Evolutionary conservation across 2,329 filamentous ascomycete species (phyloP), one percentile per base, ranked within the genome.

Genomic region (Alternaria burnsii): DNA sequence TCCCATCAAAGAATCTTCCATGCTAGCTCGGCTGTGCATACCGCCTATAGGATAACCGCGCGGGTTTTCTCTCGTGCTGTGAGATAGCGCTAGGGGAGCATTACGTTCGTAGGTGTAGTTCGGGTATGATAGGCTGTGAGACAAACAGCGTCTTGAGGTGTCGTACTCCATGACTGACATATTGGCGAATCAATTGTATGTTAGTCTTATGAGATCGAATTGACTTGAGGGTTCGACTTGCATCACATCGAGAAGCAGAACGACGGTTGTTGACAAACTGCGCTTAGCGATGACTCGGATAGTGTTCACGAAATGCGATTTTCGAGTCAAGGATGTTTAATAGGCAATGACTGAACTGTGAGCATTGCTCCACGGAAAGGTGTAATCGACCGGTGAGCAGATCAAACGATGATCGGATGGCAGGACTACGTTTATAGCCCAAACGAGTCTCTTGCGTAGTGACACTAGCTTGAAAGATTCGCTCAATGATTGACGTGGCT

Each of bases 1-100:
- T 16, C 82, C 80, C 41, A 72, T 58, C 18, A 77, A 73, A 18
- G 41, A 48, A 14, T 75, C 69, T 12, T 73, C 71, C 22, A 54
- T 34, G 26, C 46, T 52, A 48, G 43, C 24, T 41, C 64, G 55
- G 28, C 48, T 54, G 32, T 66, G 66, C 20, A 64, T 47, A 14
- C 65, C 58, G 14, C 60, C 66, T 22, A 76, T 26, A 14, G 68
- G 66, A 61, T 69, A 76, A 5, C 55, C 59, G 34, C 72, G 73
- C 24, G 71, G 67, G 42, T 73, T 71, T 5, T 56, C n/a, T 63
- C 74, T 70, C 28, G 55, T 40, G 12, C 42, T 57, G 12, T 73
- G 66, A n/a, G 71, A 50, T 22, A 67, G 50, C 6, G 65, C 41
- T 12, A 71, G 54, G 5, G 70, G 63, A 30, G 47, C 54, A 54